Percentiles rank a stretch among this genome's conserved stretches.
Conservation (phyloP, 2,329 filamentous ascomycete genomes). For the Nannizziopsis arthrosporioides region DNA sequence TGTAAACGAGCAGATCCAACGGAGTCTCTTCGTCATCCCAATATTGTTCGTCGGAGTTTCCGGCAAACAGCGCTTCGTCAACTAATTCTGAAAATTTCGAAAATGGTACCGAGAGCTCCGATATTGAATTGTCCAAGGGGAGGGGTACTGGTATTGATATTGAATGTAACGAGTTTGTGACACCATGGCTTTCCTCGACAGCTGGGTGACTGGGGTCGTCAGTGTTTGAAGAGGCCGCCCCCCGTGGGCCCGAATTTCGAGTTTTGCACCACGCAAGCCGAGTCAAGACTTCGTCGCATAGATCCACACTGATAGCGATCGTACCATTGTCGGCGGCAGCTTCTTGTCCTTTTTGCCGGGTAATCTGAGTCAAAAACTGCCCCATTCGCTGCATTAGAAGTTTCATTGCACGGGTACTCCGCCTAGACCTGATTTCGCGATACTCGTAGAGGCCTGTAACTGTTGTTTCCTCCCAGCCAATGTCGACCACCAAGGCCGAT, state of each 20-base stretch:
- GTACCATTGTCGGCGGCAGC: slow-evolving; percentile 24
- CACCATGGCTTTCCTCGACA: slow-evolving; percentile 20
- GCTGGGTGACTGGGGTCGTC: slow-evolving; percentile 24
- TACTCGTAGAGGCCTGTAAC: slow-evolving; percentile 85
- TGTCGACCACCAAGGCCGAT: slow-evolving; percentile 74
- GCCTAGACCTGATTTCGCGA: slow-evolving; percentile 59
- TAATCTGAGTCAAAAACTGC: slow-evolving; percentile 22
- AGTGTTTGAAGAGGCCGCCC: slow-evolving; percentile 6
- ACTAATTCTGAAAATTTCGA: slow-evolving; percentile 59
- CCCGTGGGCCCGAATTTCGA: slow-evolving; percentile 16
- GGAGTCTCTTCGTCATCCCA: slow-evolving; percentile 83
- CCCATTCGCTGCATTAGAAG: slow-evolving; percentile 59
- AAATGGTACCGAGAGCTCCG: slow-evolving; percentile 53
- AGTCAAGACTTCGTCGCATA: slow-evolving; percentile 67
- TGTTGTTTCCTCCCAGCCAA: slow-evolving; percentile 85
- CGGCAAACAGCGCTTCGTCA: slow-evolving; percentile 62
- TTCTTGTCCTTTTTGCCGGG: slow-evolving; percentile 15
- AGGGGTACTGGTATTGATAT: slow-evolving; percentile 33
- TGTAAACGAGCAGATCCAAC: slow-evolving; percentile 64
- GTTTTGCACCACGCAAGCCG: slow-evolving; percentile 64
- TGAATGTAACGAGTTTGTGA: slow-evolving; percentile 17
- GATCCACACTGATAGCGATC: slow-evolving; percentile 53
- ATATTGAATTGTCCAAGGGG: slow-evolving; percentile 29
- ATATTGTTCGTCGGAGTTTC: slow-evolving; percentile 40
- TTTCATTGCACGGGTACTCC: slow-evolving; percentile 65